Percentiles rank a stretch among this genome's conserved stretches.
Evolutionary conservation across 306 rosid species (phyloP).

Genomic region (Arachis hypogaea): DNA sequence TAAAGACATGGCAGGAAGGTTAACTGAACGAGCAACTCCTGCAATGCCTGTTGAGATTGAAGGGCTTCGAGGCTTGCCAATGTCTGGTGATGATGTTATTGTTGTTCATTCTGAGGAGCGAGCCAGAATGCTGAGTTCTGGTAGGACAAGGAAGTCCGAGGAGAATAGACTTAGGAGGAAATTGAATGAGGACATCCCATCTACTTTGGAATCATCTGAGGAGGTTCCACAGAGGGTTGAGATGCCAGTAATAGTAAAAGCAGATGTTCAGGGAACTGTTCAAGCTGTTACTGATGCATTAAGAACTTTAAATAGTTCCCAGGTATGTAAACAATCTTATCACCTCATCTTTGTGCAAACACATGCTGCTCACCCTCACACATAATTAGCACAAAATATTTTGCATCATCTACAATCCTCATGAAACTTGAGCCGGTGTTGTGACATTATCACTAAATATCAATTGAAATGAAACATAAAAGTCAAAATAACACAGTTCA

Average conservation of each 20-base stretch:
- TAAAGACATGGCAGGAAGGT: constrained; percentile 67
- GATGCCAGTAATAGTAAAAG: constrained; percentile 90
- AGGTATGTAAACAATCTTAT: constrained; percentile 60
- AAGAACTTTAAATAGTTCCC: constrained; percentile 82
- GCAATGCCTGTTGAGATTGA: constrained; percentile 96
- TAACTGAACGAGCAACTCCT: constrained; percentile 77
- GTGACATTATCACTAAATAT: no score
- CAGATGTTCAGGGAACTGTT: constrained; percentile 96
- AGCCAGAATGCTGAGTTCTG: constrained; percentile 92
- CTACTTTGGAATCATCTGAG: constrained; percentile 54
- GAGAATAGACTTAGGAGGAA: constrained; percentile 72
- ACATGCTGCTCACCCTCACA: no score
- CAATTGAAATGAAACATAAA: no score
- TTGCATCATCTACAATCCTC: no score
- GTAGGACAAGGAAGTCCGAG: constrained; percentile 81
- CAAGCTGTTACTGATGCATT: constrained; percentile 97
- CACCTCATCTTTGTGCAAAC: no score
- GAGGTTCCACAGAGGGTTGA: constrained; percentile 72
- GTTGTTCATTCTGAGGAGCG: constrained; percentile 94
- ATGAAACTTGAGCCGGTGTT: no score
- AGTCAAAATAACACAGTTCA: no score
- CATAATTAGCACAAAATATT: no score
- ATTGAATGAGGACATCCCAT: constrained; percentile 50
- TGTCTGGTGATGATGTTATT: constrained; percentile 93
- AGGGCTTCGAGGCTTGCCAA: constrained; percentile 88